Conservation (phyloP, 2,329 filamentous ascomycete genomes). For the Pestalotiopsis sp. region DNA sequence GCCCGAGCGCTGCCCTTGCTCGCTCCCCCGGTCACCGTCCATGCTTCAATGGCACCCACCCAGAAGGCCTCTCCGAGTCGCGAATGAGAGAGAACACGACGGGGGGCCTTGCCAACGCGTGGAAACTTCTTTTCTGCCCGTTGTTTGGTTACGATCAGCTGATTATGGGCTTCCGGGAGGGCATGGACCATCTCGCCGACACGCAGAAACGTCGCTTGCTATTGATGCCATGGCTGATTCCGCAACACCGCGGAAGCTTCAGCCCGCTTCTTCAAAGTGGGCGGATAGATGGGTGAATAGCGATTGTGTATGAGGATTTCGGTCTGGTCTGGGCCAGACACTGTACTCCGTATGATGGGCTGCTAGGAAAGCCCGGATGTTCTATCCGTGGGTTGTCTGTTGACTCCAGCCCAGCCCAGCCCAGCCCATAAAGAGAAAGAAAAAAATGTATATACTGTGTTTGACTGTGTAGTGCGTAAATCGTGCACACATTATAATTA, state of each 20-base stretch:
- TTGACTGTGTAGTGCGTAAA: neutral
- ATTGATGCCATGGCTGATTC: neutral
- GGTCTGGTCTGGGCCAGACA: neutral
- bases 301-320: neutral
- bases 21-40: slow-evolving; percentile 1
- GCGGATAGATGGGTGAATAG: neutral
- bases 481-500: neutral
- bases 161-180: neutral
- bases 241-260: neutral
- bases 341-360: neutral
- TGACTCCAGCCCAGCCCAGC: neutral
- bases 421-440: neutral
- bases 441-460: neutral
- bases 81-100: neutral
- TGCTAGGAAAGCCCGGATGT: neutral
- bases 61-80: neutral
- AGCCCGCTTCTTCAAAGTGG: neutral
- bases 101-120: neutral
- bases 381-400: neutral
- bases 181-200: neutral
- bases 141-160: slow-evolving; percentile 4
- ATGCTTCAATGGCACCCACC: slow-evolving; percentile 5
- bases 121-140: neutral
- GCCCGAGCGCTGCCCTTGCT: neutral
- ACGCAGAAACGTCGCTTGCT: neutral